A percentile compares a stretch with the other conserved stretches of the same genome.
Conservation (phyloP, 306 rosid species). For the Castanea crenata region DNA sequence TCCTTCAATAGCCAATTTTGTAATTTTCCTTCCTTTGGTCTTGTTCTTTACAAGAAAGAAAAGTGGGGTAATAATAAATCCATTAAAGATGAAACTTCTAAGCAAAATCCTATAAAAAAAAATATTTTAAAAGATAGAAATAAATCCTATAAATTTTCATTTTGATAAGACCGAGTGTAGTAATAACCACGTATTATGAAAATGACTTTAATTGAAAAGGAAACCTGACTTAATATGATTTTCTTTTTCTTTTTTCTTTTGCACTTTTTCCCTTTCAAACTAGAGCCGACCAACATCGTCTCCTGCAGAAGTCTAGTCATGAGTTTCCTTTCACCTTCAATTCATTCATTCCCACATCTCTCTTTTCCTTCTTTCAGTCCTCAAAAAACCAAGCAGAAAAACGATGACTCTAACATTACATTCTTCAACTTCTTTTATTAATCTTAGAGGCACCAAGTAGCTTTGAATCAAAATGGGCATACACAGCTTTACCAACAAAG, state of each 20-base stretch:
- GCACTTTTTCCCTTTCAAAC: background rate
- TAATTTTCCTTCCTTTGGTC: no score
- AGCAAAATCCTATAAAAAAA: background rate
- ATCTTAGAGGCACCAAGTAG: constrained; percentile 40
- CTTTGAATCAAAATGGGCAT: background rate
- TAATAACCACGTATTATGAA: background rate
- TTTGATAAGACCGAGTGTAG: background rate
- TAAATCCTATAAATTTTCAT: background rate
- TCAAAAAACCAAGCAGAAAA: background rate
- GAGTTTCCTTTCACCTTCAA: constrained; percentile 4
- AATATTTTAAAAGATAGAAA: no score
- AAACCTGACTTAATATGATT: background rate
- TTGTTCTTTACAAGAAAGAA: background rate
- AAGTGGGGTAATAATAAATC: background rate
- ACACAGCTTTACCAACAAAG: background rate
- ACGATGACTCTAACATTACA: constrained; percentile 62
- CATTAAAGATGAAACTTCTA: background rate
- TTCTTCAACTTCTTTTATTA: constrained; percentile 62
- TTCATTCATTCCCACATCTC: constrained; percentile 24
- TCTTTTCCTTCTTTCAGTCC: constrained; percentile 11
- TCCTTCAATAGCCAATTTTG: background rate
- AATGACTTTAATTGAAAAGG: background rate
- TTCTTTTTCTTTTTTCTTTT: no score
- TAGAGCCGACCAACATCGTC: constrained; percentile 43
- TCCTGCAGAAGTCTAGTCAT: constrained; percentile 17